Base-by-base conservation (phyloP, 176 grass and related monocot genomes). In the Echinochloa phyllopogon region DNA sequence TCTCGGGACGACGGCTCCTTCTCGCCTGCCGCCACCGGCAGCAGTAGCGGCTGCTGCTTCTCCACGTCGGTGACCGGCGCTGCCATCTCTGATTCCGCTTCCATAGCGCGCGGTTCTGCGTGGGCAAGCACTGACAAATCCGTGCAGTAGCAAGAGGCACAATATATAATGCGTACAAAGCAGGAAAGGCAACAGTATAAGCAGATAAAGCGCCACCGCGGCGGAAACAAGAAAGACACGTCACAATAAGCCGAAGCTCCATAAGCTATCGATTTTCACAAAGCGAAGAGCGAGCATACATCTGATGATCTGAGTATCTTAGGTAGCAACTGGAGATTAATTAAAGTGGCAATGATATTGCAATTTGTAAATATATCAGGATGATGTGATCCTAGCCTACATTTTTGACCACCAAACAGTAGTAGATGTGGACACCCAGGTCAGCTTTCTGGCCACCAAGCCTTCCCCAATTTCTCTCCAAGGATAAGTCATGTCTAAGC, bases 301-400 rank as follows among this genome's bases (percentile, higher is more conserved):
- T 81, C 76, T 43, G 77, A 89, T 63, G 85, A 82, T 86, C 71
- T 43, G 77, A 89, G 71, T 89, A 82, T 86, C 71, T 82, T 52
- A 89, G 64, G 83, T 25, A 55, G 70, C 52, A 20, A 63, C 76
- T 3, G n/a, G 66, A 64, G 43, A 49, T 59, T 71, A 61, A 29
- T 61, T 5, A 62, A 83, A 41, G 20, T 59, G 37, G 53, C 14
- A 42, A 16, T 43, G 20, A 0, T 20, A 16, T 29, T 23, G 41
- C 11, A 52, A 49, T 63, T 61, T 55, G 27, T 76, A 58, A 8
- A 74, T 37, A 5, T 0, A 56, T 16, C 53, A 77, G 20, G n/a
- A 25, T n/a, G 21, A 77, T 76, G 53, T 43, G 74, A 58, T 58
- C 74, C 20, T 18, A 58, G 74, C 53, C 37, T 59, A 59, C 24